These are phyloP conservation scores for Rhizomucor pusillus DNA, from an alignment of 371 early-diverging fungal species.

Conservation along the genomic window DNA sequence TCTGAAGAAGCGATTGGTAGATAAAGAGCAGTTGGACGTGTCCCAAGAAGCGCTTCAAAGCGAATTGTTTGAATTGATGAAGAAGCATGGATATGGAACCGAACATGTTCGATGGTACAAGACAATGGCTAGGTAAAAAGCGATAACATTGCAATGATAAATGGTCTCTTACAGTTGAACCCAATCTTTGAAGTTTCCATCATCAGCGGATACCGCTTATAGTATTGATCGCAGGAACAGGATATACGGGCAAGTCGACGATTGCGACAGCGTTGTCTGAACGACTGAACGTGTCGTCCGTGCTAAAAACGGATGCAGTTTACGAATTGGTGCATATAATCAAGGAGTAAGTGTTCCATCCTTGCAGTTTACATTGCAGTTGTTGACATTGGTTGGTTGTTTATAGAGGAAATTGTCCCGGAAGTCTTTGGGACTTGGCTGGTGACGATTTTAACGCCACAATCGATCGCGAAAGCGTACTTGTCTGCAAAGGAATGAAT, in stretches of 20 bases:
- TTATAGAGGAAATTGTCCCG: constrained; percentile 1
- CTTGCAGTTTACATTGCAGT: not conserved
- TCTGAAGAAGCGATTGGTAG: constrained; percentile 37
- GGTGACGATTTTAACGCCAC: constrained; percentile 2
- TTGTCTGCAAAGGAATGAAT: constrained; percentile 25
- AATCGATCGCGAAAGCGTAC: constrained; percentile 11
- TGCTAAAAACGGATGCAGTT: constrained; percentile 36
- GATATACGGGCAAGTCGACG: constrained; percentile 30
- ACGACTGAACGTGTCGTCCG: constrained; percentile 32
- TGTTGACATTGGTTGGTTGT: not conserved
- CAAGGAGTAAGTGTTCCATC: constrained; percentile 19
- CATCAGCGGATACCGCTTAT: constrained; percentile 41
- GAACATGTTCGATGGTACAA: constrained; percentile 31
- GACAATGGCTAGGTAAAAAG: constrained; percentile 27
- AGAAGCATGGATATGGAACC: constrained; percentile 26
- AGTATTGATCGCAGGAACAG: constrained; percentile 32
- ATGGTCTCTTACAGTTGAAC: not conserved
- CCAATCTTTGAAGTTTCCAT: constrained; percentile 17
- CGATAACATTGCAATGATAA: not conserved
- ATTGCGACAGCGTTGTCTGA: constrained; percentile 34
- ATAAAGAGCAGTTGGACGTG: constrained; percentile 23
- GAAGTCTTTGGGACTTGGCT: constrained; percentile 12
- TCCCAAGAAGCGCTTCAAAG: constrained; percentile 28
- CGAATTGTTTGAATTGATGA: constrained; percentile 30
- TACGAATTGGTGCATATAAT: constrained; percentile 36